Evolutionary conservation across 2,329 filamentous ascomycete species (phyloP), one percentile per base, ranked within the genome.

Genomic region (Cytospora paraplurivora): DNA sequence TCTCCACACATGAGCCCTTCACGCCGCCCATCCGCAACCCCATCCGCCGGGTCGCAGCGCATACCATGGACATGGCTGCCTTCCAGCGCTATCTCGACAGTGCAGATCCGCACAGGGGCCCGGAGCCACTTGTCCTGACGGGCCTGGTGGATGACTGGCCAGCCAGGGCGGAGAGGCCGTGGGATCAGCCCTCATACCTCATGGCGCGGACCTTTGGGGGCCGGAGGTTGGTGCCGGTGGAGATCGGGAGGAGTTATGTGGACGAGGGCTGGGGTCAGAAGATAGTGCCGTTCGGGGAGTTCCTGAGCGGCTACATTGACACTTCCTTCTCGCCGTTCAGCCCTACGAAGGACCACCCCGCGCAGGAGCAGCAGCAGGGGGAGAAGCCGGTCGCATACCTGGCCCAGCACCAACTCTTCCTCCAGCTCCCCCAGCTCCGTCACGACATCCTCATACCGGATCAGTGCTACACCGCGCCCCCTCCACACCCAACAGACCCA

Each of bases 341-440:
- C 33, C 15, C 56, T 27, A 11, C 27, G 33, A 17, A 49, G 17
- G 34, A 47, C 52, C 32, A 34, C 17, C 33, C 37, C 33, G 35
- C 59, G 12, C 49, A 32, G 49, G 35, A 63, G 13, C 19, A 41
- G 21, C 53, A 53, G 37, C 51, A 19, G 38, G 38, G 19, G n/a
- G 38, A 49, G 32, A 47, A 38, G 59, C 63, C 68, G n/a, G 86
- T 82, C 12, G 92, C 88, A 13, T 99, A 99, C 74, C 85, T 99
- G 52, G 95, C 95, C 10, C 95, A 99, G 72, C 92, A 98, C 76
- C 87, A 94, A 69, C 84, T 99, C 41, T 88, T 98, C 70, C 76
- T 82, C 0, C 95, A 98, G 72, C 88, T 99, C 13, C 93, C 93
- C 0, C 75, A 81, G 1, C 79, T 99, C 4, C 83, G 88, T 15